Evolutionary conservation across 2,329 filamentous ascomycete species (phyloP).

Genomic region (Botrytis galanthina): DNA sequence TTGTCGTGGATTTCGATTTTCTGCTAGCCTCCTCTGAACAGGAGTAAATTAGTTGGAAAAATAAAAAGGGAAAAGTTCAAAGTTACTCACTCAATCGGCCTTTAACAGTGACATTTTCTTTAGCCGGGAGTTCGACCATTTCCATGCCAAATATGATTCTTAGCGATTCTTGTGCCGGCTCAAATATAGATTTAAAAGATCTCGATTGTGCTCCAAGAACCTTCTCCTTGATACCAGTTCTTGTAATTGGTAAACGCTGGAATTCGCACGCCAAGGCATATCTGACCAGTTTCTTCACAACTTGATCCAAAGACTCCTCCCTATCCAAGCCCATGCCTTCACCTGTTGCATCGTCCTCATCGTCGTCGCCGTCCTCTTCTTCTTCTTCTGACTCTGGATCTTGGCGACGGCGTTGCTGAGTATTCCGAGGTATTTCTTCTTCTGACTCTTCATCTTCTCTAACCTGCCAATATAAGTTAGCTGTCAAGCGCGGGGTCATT

Average conservation of each 20-base stretch:
- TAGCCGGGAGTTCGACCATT: slow-evolving; percentile 75
- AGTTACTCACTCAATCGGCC: slow-evolving; percentile 65
- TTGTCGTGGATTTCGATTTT: slow-evolving; percentile 48
- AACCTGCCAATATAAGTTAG: slow-evolving; percentile 24
- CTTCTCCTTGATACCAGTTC: slow-evolving; percentile 63
- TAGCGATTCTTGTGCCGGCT: slow-evolving; percentile 70
- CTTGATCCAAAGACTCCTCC: slow-evolving; percentile 42
- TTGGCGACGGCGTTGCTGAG: slow-evolving; percentile 28
- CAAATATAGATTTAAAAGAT: slow-evolving; percentile 75
- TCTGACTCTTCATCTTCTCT: slow-evolving; percentile 34
- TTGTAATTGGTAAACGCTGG: slow-evolving; percentile 56
- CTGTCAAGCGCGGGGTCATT: slow-evolving; percentile 3
- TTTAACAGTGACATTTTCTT: slow-evolving; percentile 76
- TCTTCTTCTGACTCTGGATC: slow-evolving; percentile 31
- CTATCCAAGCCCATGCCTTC: slow-evolving; percentile 33
- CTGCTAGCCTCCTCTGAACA: slow-evolving; percentile 38
- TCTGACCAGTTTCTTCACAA: slow-evolving; percentile 66
- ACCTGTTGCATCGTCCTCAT: slow-evolving; percentile 26
- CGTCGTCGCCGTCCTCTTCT: slow-evolving; percentile 29
- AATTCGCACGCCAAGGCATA: slow-evolving; percentile 67
- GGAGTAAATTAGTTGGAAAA: slow-evolving; percentile 5
- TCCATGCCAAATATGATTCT: slow-evolving; percentile 83
- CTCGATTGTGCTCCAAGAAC: slow-evolving; percentile 50
- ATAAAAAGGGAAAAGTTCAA: neutral
- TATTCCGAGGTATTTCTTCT: slow-evolving; percentile 30